Percentiles rank a stretch among this genome's conserved stretches.
Evolutionary conservation across 768 basidiomycete genomes (phyloP).

Genomic region (Mrakia gelida): DNA sequence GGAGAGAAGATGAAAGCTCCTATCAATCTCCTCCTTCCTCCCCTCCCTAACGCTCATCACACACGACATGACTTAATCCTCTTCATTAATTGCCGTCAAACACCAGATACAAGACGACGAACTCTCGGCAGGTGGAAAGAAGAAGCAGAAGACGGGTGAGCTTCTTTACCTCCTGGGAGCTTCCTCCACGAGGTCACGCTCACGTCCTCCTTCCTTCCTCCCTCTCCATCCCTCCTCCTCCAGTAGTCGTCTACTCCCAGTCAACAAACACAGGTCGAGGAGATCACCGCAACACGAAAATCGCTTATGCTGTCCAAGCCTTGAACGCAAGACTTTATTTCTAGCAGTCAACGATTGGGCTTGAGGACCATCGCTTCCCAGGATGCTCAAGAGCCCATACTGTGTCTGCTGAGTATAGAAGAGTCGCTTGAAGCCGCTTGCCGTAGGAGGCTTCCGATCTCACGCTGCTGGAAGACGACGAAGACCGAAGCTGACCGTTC

Average conservation of each 20-base stretch:
- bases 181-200: not conserved
- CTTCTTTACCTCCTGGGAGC: not conserved
- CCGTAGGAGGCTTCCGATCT: no score
- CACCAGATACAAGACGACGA: not conserved
- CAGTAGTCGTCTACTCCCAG: slow-evolving; percentile 78
- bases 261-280: slow-evolving; percentile 80
- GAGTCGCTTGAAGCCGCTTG: no score
- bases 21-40: not conserved
- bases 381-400: no score
- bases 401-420: no score
- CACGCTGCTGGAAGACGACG: no score
- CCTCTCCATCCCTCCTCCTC: slow-evolving; percentile 1
- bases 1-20: not conserved
- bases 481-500: not conserved
- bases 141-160: not conserved
- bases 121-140: not conserved
- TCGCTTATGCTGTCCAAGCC: slow-evolving; percentile 75
- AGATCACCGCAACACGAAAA: slow-evolving; percentile 75
- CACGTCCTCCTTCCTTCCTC: not conserved
- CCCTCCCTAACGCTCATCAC: not conserved
- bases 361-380: no score
- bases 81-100: not conserved
- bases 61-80: not conserved
- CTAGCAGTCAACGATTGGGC: no score
- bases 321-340: slow-evolving; percentile 59